These are phyloP conservation scores for Lentinula novae-zelandiae DNA, from an alignment of 1,284 basidiomycete species.

Conservation along the genomic window DNA sequence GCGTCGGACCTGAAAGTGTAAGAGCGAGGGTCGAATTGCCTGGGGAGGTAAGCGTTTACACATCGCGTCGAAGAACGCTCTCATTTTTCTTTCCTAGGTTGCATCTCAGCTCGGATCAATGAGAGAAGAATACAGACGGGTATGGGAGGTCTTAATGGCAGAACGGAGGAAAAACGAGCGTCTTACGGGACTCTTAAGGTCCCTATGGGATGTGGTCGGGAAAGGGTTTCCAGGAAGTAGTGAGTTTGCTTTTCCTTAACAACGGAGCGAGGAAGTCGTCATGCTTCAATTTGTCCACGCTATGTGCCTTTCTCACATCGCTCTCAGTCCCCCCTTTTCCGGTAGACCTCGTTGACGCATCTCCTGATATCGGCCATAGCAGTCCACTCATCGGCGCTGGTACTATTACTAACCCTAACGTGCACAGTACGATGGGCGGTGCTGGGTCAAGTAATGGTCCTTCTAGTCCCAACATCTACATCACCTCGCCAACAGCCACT, in stretches of 20 bases:
- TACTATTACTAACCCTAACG: neutral
- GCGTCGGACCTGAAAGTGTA: conserved; percentile 57
- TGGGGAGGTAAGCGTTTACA: conserved; percentile 52
- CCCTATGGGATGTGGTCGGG: conserved; percentile 56
- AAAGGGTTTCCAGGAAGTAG: conserved; percentile 49
- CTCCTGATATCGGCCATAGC: neutral
- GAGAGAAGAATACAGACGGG: conserved; percentile 62
- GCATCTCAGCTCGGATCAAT: conserved; percentile 64
- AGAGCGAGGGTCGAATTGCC: conserved; percentile 73
- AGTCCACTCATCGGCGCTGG: neutral
- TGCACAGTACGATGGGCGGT: neutral
- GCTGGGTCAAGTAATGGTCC: conserved; percentile 14
- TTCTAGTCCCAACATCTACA: conserved; percentile 65
- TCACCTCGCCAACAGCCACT: conserved; percentile 57
- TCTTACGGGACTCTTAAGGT: conserved; percentile 41
- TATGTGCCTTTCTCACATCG: conserved; percentile 13
- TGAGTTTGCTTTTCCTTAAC: conserved; percentile 26
- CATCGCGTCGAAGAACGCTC: neutral
- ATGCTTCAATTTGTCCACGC: neutral
- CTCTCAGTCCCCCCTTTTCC: conserved; percentile 59
- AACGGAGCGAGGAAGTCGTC: neutral
- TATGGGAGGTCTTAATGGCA: conserved; percentile 49
- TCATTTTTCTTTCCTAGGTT: conserved; percentile 28
- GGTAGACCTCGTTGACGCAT: conserved; percentile 50
- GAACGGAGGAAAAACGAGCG: conserved; percentile 52